Evolutionary conservation across 1,139 yeast genomes (phyloP), one percentile per base, ranked within the genome.

Genomic region (Lodderomyces margitis): DNA sequence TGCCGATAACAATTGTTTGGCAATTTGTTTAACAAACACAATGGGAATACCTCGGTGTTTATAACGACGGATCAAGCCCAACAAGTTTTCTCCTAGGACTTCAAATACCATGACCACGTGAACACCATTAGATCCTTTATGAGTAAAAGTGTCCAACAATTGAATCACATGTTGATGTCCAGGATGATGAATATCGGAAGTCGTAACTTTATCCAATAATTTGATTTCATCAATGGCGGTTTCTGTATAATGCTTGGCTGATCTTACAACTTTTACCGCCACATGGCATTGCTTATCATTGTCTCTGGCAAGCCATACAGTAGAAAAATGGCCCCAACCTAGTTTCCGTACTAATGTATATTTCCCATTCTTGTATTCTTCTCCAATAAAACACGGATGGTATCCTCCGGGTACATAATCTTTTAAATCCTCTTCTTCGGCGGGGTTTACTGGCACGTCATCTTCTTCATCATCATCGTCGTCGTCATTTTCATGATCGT

Each of bases 61-160:
- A 56, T 76, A 83, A 39, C 87, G 70, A 52, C 83, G 73, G 41
- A 86, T 81, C 43, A 87, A 67, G 19, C 87, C 87, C 40, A 87
- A 64, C 49, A 87, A 62, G 53, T 83, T 87, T 58, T 87, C 95
- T 4, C 96, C 96, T 42, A 88, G 68, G 1, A 87, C 91, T 63
- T 87, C 96, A 57, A 88, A 87, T 7, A 86, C 95, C 95, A 88
- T 87, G 37, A 85, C 86, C 10, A 84, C 79, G 58, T 85, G 94
- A 11, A 74, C 70, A 0, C 94, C 94, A 57, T 85, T 81, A 1
- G 88, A 87, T 0, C 94, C 94, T 10, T 61, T 62, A 52, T 84
- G 86, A 14, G 74, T 68, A 52, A 85, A 85, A 43, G 83, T 78
- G 56, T 84, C 92, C 42, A 83, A 59, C 32, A 85, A 64, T 48